Base-by-base conservation (phyloP, 306 rosid genomes). In the Trifolium fragiferum region DNA sequence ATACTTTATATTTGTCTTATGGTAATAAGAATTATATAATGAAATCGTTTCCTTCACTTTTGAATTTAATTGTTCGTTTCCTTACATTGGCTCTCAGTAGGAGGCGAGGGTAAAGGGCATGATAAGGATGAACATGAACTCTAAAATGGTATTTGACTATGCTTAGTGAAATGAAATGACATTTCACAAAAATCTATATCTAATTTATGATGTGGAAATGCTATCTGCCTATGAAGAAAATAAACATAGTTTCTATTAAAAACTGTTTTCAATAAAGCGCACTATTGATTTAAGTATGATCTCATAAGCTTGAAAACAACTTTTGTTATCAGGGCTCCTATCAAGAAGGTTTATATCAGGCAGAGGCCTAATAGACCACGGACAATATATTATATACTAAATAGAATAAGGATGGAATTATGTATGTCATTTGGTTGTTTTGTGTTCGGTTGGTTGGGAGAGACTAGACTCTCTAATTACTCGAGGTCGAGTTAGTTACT, bases 131-230 rank as follows among this genome's bases (percentile, higher is more conserved):
- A 65, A 38, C 33, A 38, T 64, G 51, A 40, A 38, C 70, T 65
- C 70, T 63, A 63, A 20, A 64, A 38, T 41, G 49, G 10, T 37
- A 66, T 66, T 20, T 40, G 33, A 66, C 11, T 13, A 66, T 66
- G 53, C 23, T 38, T 11, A 20, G 18, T 66, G 54, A 20, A 65
- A 38, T 11, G 70, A 65, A 66, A 20, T 66, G 14, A 66, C 23
- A 41, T 65, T 65, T 40, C 19, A 40, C 11, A 43, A 19, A 40
- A 65, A 18, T 40, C 35, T 20, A 66, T 21, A 65, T 37, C 27
- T 40, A 66, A 41, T 20, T 11, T 38, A 63, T 1, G 27, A 37
- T 63, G 20, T 2, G 27, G 68, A 27, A 63, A 38, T 27, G 40
- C 53, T 30, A 63, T 71, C 16, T 8, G 12, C 46, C 77, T 10